phyloP scores from a whole-genome alignment of 2,329 filamentous ascomycete genomes.

The Sclerotiophoma versabilis region DNA sequence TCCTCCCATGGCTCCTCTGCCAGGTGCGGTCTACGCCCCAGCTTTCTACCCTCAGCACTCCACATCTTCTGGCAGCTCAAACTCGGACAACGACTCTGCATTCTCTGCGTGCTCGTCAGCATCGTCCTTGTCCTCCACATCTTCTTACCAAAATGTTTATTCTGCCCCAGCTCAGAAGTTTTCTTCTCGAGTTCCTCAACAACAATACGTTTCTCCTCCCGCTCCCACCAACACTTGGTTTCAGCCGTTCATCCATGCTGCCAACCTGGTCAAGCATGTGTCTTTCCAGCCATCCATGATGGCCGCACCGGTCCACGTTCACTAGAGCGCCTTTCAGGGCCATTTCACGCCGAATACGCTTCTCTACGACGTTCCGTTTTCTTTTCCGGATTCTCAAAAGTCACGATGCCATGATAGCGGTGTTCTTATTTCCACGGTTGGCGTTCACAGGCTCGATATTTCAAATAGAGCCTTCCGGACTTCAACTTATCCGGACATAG shows the following conservation, averaged over 20 bases:
- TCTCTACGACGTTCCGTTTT: slow-evolving; percentile 45
- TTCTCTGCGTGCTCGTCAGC: slow-evolving; percentile 50
- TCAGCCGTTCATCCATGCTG: slow-evolving; percentile 50
- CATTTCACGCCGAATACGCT: slow-evolving; percentile 31
- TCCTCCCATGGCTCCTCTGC: slow-evolving; percentile 42
- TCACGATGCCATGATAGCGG: slow-evolving; percentile 49
- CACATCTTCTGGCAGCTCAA: slow-evolving; percentile 47
- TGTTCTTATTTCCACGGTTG: slow-evolving; percentile 32
- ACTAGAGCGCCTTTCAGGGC: slow-evolving; percentile 31
- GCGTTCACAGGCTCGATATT: slow-evolving; percentile 43
- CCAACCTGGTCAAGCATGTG: slow-evolving; percentile 51
- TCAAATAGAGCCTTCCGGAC: slow-evolving; percentile 40
- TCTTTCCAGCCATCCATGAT: slow-evolving; percentile 51
- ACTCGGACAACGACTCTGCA: slow-evolving; percentile 51
- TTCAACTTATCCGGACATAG: slow-evolving; percentile 29
- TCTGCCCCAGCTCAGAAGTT: slow-evolving; percentile 37
- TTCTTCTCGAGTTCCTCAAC: slow-evolving; percentile 36
- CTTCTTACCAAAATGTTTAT: slow-evolving; percentile 44
- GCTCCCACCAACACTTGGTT: slow-evolving; percentile 47
- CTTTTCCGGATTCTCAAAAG: slow-evolving; percentile 39
- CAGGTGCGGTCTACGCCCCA: slow-evolving; percentile 40
- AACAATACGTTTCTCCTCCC: slow-evolving; percentile 48
- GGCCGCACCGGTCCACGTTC: slow-evolving; percentile 47
- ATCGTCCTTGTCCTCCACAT: slow-evolving; percentile 47
- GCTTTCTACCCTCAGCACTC: slow-evolving; percentile 41